Conservation (phyloP, 1,284 basidiomycete genomes). For the Boletus mariae region DNA sequence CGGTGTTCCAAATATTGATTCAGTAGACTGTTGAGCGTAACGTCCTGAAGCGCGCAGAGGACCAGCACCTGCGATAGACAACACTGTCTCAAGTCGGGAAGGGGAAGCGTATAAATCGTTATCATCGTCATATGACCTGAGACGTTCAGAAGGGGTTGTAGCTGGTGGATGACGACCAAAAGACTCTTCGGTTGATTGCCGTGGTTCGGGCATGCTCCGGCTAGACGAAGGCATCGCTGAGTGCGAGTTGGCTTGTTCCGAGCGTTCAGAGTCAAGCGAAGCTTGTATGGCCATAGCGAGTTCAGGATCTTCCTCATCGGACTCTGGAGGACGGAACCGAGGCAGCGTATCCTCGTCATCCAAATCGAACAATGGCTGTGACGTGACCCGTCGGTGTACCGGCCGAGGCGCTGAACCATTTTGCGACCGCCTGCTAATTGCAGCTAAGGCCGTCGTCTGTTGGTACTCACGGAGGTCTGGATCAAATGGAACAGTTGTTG, state of each 20-base stretch:
- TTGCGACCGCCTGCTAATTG: slow-evolving; percentile 54
- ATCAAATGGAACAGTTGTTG: slow-evolving; percentile 42
- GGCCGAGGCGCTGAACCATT: slow-evolving; percentile 33
- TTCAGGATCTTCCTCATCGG: slow-evolving; percentile 53
- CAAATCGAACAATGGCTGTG: slow-evolving; percentile 53
- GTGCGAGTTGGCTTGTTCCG: neutral
- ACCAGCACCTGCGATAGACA: slow-evolving; percentile 59
- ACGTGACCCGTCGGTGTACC: slow-evolving; percentile 31
- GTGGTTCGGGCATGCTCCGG: slow-evolving; percentile 2
- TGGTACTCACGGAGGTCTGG: slow-evolving; percentile 68
- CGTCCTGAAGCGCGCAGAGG: slow-evolving; percentile 32
- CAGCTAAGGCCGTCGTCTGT: slow-evolving; percentile 62
- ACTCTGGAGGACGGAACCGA: slow-evolving; percentile 22
- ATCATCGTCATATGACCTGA: slow-evolving; percentile 25
- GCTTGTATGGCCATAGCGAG: slow-evolving; percentile 58
- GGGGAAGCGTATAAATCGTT: slow-evolving; percentile 46
- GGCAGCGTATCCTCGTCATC: slow-evolving; percentile 46
- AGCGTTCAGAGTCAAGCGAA: slow-evolving; percentile 40
- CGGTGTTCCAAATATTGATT: slow-evolving; percentile 36
- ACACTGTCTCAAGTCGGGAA: slow-evolving; percentile 56
- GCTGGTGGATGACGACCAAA: slow-evolving; percentile 2
- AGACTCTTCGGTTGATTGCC: slow-evolving; percentile 3
- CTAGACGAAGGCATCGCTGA: slow-evolving; percentile 5
- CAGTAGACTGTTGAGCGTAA: slow-evolving; percentile 8
- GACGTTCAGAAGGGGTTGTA: slow-evolving; percentile 7